Conservation (phyloP, 768 basidiomycete species). For the Russula emetica region DNA sequence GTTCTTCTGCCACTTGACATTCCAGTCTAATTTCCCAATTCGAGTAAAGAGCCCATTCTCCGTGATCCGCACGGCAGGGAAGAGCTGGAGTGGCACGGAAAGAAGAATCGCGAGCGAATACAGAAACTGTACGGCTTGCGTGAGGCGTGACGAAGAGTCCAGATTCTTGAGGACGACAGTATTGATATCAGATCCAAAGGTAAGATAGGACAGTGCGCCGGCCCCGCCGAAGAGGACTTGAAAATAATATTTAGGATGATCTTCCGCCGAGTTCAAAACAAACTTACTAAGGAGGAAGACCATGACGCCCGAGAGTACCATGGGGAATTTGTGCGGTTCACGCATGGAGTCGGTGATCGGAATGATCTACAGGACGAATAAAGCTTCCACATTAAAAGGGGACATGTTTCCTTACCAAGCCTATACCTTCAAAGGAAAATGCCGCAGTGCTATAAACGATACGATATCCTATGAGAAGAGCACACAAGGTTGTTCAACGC, state of each 20-base stretch:
- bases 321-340: slow-evolving; percentile 91
- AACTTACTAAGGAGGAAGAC: slow-evolving; percentile 64
- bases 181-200: slow-evolving; percentile 83
- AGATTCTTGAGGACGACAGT: slow-evolving; percentile 96
- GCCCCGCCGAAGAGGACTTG: slow-evolving; percentile 83
- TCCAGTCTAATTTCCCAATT: too few relatives aligned
- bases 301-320: slow-evolving; percentile 87
- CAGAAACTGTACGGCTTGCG: too few relatives aligned
- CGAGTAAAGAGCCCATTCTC: too few relatives aligned
- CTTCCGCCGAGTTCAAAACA: slow-evolving; percentile 1
- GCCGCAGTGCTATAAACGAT: slow-evolving; percentile 80
- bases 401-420: slow-evolving; percentile 54
- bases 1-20: too few relatives aligned
- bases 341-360: slow-evolving; percentile 97
- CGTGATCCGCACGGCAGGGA: too few relatives aligned
- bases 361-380: slow-evolving; percentile 52
- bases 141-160: slow-evolving; percentile 69
- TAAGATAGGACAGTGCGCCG: slow-evolving; percentile 79
- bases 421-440: slow-evolving; percentile 97
- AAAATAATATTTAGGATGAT: slow-evolving; percentile 7
- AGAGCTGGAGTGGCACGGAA: too few relatives aligned
- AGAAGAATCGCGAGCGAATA: too few relatives aligned
- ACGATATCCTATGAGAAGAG: slow-evolving; percentile 11
- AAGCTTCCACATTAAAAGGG: not conserved
- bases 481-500: not conserved